These are phyloP conservation scores for Fusarium ramigenum DNA, from an alignment of 2,329 filamentous ascomycete genomes.

Conservation along the genomic window DNA sequence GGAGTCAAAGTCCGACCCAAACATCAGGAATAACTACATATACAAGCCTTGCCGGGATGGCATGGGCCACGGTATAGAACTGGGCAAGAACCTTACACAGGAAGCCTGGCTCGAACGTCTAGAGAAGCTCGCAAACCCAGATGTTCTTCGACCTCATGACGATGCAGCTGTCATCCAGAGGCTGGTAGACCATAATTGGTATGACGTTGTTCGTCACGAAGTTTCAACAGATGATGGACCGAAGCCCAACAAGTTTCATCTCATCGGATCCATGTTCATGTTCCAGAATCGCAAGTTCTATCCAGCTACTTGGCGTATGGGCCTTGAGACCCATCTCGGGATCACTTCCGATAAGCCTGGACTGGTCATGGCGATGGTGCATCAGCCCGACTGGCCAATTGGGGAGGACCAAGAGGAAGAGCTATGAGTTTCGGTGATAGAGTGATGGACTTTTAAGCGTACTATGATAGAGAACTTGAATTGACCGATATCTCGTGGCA, in stretches of 20 bases:
- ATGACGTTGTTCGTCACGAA: conserved; percentile 22
- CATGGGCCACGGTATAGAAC: conserved; percentile 13
- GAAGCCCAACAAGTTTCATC: conserved; percentile 18
- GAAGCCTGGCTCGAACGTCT: conserved; percentile 10
- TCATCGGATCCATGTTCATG: conserved; percentile 29
- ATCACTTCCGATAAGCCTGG: conserved; percentile 14
- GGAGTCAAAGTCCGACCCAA: neutral
- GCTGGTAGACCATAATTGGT: conserved; percentile 25
- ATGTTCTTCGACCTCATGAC: conserved; percentile 4
- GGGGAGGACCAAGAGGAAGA: conserved; percentile 7
- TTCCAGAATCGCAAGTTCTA: conserved; percentile 8
- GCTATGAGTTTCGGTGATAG: neutral
- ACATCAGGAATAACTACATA: neutral
- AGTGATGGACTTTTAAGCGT: neutral
- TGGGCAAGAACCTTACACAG: conserved; percentile 11
- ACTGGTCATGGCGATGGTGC: conserved; percentile 16
- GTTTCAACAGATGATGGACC: conserved; percentile 7
- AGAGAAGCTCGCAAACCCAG: neutral
- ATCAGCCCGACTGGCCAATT: conserved; percentile 16
- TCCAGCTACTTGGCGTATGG: conserved; percentile 9
- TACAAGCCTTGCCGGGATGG: conserved; percentile 28
- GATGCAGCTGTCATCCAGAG: conserved; percentile 24
- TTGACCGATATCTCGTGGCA: neutral
- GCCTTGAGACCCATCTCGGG: conserved; percentile 22
- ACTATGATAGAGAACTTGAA: neutral